These are phyloP conservation scores for Dichomitus squalens DNA, from an alignment of 1,284 basidiomycete species.

Conservation along the genomic window DNA sequence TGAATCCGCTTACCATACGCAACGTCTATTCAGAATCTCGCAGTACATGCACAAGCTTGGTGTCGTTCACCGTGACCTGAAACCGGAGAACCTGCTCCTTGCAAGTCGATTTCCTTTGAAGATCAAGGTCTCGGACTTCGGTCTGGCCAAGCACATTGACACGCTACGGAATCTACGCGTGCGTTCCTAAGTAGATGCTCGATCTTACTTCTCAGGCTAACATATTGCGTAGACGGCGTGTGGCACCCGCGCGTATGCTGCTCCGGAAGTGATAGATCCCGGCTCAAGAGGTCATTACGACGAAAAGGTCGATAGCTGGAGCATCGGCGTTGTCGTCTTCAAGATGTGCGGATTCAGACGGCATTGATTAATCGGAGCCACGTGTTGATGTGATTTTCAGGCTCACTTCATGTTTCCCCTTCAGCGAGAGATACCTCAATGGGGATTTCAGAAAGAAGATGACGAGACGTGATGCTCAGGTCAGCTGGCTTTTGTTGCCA, in stretches of 20 bases:
- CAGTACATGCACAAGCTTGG: constrained; percentile 63
- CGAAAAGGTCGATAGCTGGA: background rate
- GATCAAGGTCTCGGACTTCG: background rate
- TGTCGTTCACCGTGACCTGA: background rate
- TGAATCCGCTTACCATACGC: background rate
- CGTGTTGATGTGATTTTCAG: too few relatives aligned
- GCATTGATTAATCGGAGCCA: too few relatives aligned
- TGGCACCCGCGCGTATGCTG: background rate
- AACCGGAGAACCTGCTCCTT: constrained; percentile 12
- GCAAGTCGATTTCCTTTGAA: background rate
- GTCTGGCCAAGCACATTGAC: background rate
- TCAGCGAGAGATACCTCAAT: too few relatives aligned
- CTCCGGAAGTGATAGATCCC: background rate
- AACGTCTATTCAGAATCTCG: background rate
- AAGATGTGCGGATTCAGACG: too few relatives aligned
- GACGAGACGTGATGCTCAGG: too few relatives aligned
- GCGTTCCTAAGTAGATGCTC: background rate
- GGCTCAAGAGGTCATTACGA: too few relatives aligned
- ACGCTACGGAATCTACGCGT: background rate
- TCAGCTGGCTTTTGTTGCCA: too few relatives aligned
- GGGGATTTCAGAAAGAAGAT: too few relatives aligned
- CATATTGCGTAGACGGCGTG: background rate
- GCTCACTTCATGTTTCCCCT: too few relatives aligned
- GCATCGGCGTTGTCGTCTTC: background rate
- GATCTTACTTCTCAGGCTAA: background rate